A percentile compares a stretch with the other conserved stretches of the same genome.
Evolutionary conservation across 805 yeast genomes (phyloP).

Genomic region (Trichomonascus vanleenenianus): DNA sequence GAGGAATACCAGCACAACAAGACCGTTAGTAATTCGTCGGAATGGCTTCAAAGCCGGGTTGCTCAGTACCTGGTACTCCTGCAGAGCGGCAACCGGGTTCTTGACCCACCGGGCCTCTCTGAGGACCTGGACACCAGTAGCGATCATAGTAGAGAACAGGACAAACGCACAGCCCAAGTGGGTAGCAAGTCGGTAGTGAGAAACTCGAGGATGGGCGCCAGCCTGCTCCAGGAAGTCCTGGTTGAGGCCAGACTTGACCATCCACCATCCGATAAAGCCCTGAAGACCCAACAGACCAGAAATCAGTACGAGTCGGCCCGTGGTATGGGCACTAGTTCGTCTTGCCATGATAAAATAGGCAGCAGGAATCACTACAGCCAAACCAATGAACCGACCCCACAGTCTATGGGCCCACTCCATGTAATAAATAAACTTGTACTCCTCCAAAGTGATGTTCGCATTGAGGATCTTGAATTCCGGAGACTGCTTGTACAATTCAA

Average conservation of each 20-base stretch:
- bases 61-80: conserved; percentile 44
- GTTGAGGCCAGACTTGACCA: conserved; percentile 94
- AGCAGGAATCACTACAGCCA: conserved; percentile 77
- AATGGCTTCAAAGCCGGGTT: conserved; percentile 52
- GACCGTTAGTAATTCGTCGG: conserved; percentile 45
- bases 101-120: conserved; percentile 64
- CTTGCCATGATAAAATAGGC: conserved; percentile 64
- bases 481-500: conserved; percentile 67
- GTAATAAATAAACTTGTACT: conserved; percentile 86
- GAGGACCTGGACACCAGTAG: conserved; percentile 81
- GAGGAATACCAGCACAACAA: conserved; percentile 64
- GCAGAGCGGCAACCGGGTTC: conserved; percentile 51
- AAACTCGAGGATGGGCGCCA: conserved; percentile 92
- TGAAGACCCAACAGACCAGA: conserved; percentile 80
- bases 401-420: conserved; percentile 98
- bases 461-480: conserved; percentile 90
- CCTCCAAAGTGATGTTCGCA: conserved; percentile 82
- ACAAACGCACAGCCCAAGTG: conserved; percentile 90
- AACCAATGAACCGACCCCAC: conserved; percentile 87
- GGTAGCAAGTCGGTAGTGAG: conserved; percentile 88
- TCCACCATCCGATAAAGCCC: conserved; percentile 99
- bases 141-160: conserved; percentile 80
- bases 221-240: conserved; percentile 68
- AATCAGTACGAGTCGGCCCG: conserved; percentile 60
- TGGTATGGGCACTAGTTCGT: conserved; percentile 59